Evolutionary conservation across 306 rosid genomes (phyloP), one percentile per base, ranked within the genome.

Genomic region (Prunus fruticosa): DNA sequence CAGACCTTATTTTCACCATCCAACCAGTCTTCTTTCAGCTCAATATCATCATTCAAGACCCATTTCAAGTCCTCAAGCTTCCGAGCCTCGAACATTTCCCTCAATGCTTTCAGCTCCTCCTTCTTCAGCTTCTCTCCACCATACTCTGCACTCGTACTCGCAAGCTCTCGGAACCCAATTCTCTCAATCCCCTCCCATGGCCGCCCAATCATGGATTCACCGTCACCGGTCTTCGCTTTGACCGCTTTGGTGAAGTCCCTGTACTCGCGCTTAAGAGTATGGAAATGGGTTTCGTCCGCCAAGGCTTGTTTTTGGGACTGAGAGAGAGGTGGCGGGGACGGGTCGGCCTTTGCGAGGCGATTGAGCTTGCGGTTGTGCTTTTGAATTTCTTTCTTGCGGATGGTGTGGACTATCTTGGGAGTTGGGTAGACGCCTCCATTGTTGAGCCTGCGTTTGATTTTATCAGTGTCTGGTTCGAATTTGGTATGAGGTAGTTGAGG

Each of bases 351-450:
- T 20, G 80, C 70, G 38, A 71, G 73, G 77, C 80, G 84, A 53
- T 87, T 88, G 47, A 78, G 82, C 67, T 86, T 90, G 50, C 98
- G 87, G 14, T 83, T 87, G 83, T 94, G 89, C 54, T 91, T 94
- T 45, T 91, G 98, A 75, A 90, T 84, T 76, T 94, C 82, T 63
- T 91, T 94, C 80, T 89, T 90, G 85, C 98, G 92, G 79, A 91
- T 85, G 27, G 78, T 78, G 96, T 90, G 98, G 76, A 94, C 28
- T 53, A 91, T 88, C 76, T 87, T 91, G 41, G 97, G 97, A 4
- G 96, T 85, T 18, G 98, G 91, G 28, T 52, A 5, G 5, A 92
- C 88, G 49, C 90, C 92, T 76, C 84, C 81, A 27, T 84, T 73
- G 45, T 82, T 79, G 67, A 94, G 95, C 57, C 10, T 72, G 54